phyloP scores from a whole-genome alignment of 768 basidiomycete genomes.

The Gloeopeniophorella convolvens region DNA sequence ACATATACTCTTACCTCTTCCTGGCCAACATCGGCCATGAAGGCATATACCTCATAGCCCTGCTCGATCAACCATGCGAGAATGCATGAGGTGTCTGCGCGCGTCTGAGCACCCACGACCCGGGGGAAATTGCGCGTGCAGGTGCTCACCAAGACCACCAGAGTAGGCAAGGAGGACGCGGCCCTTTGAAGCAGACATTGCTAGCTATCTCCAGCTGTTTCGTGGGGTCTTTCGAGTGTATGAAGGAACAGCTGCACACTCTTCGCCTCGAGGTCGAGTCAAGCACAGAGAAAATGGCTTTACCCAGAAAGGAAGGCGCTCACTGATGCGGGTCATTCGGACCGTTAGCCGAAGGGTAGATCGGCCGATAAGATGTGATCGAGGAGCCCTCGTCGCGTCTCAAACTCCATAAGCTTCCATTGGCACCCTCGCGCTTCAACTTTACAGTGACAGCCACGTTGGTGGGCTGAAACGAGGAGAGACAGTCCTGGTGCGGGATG shows the following conservation, averaged over 20 bases:
- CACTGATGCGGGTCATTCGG: no score
- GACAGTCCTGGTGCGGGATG: no score
- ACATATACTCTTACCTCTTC: slow-evolving; percentile 81
- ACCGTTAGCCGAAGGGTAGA: no score
- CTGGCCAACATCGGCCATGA: slow-evolving; percentile 94
- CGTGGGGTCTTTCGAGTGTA: neutral
- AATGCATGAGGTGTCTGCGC: slow-evolving; percentile 94
- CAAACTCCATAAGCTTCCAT: no score
- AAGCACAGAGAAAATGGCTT: no score
- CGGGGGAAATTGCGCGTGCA: neutral
- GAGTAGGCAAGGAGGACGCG: slow-evolving; percentile 97
- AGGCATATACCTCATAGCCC: slow-evolving; percentile 94
- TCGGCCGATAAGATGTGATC: no score
- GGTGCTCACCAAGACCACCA: slow-evolving; percentile 82
- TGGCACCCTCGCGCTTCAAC: no score
- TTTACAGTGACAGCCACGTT: no score
- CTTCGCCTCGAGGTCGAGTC: neutral
- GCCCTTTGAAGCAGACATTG: slow-evolving; percentile 52
- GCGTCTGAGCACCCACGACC: neutral
- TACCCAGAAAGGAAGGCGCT: no score
- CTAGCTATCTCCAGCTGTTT: neutral
- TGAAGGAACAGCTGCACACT: neutral
- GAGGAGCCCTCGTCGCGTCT: no score
- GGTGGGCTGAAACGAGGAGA: no score
- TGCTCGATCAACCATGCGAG: slow-evolving; percentile 98